Evolutionary conservation across 73 alveolate species (phyloP).

Genomic region (Paramecium caudatum): DNA sequence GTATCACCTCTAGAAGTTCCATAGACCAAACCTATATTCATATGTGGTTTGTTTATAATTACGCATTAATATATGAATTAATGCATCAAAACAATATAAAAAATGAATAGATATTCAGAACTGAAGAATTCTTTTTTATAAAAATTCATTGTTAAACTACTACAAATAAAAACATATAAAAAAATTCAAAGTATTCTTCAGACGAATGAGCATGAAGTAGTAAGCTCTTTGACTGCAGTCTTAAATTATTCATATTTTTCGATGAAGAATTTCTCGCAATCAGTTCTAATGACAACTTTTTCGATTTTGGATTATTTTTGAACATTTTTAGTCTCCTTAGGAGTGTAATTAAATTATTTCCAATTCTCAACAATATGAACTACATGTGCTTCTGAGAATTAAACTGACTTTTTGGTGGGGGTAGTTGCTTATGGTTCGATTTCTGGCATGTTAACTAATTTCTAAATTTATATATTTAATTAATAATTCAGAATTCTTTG

Average conservation of each 20-base stretch:
- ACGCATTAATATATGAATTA: no score
- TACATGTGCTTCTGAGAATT: neutral
- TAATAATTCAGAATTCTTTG: neutral
- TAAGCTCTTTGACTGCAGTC: neutral
- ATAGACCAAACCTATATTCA: no score
- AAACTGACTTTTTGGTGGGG: neutral
- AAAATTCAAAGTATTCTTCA: neutral
- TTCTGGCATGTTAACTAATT: conserved; percentile 21
- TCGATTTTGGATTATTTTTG: neutral
- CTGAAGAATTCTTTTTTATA: conserved; percentile 2
- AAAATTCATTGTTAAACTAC: neutral
- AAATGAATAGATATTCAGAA: no score
- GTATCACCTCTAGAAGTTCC: no score
- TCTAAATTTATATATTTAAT: neutral
- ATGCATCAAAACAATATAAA: no score
- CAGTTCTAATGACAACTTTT: conserved; percentile 39
- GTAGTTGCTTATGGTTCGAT: neutral
- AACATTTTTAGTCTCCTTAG: neutral
- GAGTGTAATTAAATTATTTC: conserved; percentile 57
- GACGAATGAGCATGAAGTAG: conserved; percentile 3
- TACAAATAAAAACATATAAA: conserved; percentile 7
- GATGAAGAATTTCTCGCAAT: neutral
- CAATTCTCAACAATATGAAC: conserved; percentile 64
- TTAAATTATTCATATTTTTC: neutral
- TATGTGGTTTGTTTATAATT: no score